These are phyloP conservation scores for Raddia guianensis DNA, from an alignment of 176 grass and related monocot genomes.

Conservation along the genomic window DNA sequence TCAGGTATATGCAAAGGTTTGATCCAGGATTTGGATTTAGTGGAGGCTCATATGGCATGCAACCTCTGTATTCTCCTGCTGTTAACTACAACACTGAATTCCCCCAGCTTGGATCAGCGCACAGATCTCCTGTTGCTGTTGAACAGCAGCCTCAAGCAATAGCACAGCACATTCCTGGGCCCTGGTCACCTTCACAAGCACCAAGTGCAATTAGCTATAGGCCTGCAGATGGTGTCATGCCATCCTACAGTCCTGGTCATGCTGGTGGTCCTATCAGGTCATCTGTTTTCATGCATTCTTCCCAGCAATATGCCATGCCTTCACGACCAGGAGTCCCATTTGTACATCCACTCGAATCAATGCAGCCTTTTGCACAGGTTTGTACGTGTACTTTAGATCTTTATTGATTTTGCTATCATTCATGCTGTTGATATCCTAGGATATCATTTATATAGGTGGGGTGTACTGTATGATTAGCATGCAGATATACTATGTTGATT, in stretches of 20 bases:
- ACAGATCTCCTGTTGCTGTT: constrained; percentile 54
- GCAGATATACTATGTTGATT: not conserved
- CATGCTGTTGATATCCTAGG: constrained; percentile 11
- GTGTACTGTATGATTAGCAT: not conserved
- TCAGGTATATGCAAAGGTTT: constrained; percentile 93
- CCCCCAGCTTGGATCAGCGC: constrained; percentile 82
- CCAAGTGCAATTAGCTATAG: constrained; percentile 54
- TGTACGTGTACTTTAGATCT: not conserved
- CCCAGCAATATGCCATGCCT: constrained; percentile 66
- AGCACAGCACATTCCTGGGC: constrained; percentile 58
- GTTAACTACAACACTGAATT: constrained; percentile 98
- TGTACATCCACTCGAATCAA: constrained; percentile 61
- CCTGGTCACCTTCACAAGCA: constrained; percentile 52
- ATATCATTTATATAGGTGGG: not conserved
- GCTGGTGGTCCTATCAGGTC: constrained; percentile 52
- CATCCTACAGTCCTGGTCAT: constrained; percentile 51
- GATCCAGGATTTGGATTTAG: constrained; percentile 97
- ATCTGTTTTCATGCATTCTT: constrained; percentile 58
- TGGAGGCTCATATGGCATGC: constrained; percentile 74
- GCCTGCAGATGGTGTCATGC: constrained; percentile 55
- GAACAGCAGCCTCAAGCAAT: constrained; percentile 64
- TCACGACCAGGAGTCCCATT: constrained; percentile 55
- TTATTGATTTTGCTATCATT: not conserved
- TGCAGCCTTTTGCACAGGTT: constrained; percentile 67
- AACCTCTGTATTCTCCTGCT: constrained; percentile 88